Conservation (phyloP, 768 basidiomycete species). For the Bullera alba region DNA sequence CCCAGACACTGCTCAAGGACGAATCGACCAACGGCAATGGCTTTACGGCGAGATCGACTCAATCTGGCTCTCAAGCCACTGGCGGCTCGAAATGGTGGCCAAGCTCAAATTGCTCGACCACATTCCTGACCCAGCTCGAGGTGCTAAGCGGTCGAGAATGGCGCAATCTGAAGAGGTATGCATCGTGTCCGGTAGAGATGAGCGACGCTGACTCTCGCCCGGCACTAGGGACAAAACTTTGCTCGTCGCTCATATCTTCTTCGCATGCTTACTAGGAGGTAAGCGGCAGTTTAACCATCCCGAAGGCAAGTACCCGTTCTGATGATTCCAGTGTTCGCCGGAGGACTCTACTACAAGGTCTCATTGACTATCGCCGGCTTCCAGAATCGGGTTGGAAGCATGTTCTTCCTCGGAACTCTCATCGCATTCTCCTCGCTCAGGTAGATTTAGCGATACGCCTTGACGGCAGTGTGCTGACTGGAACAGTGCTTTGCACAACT, state of each 20-base stretch:
- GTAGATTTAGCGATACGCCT: slow-evolving; percentile 16
- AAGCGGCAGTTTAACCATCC: no score
- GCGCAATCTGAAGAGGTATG: slow-evolving; percentile 65
- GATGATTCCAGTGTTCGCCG: slow-evolving; percentile 85
- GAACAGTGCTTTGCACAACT: slow-evolving; percentile 69
- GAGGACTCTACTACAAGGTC: slow-evolving; percentile 80
- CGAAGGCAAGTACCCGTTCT: no score
- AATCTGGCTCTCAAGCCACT: not conserved
- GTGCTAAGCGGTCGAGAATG: slow-evolving; percentile 75
- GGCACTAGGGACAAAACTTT: slow-evolving; percentile 64
- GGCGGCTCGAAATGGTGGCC: slow-evolving; percentile 16
- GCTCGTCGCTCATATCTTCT: slow-evolving; percentile 68
- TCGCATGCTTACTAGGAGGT: slow-evolving; percentile 68
- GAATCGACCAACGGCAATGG: not conserved
- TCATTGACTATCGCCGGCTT: slow-evolving; percentile 79
- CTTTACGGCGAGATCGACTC: no score
- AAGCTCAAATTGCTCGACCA: slow-evolving; percentile 55
- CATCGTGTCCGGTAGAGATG: not conserved
- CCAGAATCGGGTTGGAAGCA: slow-evolving; percentile 77
- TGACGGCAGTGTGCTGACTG: not conserved
- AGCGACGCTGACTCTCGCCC: not conserved
- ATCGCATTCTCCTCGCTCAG: slow-evolving; percentile 83
- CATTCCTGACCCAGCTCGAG: slow-evolving; percentile 83
- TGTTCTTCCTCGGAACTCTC: slow-evolving; percentile 90
- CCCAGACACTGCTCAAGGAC: not conserved